Evolutionary conservation across 2,329 filamentous ascomycete genomes (phyloP).

Genomic region (Fusarium staphyleae): DNA sequence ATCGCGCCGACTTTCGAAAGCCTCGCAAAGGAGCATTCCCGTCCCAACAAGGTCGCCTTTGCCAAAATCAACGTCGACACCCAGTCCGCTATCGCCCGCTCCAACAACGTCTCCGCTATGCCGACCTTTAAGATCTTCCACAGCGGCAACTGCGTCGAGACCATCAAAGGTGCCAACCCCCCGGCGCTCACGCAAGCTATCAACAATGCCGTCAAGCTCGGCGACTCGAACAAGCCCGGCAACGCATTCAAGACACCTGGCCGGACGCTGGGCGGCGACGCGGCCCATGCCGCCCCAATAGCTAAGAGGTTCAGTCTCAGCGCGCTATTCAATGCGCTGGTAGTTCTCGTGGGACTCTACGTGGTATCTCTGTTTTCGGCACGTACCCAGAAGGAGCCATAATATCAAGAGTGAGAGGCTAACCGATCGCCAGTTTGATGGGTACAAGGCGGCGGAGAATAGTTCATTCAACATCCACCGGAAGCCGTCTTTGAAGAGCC

Average conservation of each 20-base stretch:
- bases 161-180: constrained; percentile 82
- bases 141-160: constrained; percentile 74
- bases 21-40: constrained; percentile 79
- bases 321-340: constrained; percentile 56
- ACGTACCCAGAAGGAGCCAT: constrained; percentile 42
- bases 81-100: constrained; percentile 77
- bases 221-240: constrained; percentile 51
- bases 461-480: constrained; percentile 65
- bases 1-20: constrained; percentile 90
- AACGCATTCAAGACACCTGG: constrained; percentile 62
- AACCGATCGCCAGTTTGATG: constrained; percentile 59
- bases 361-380: constrained; percentile 67
- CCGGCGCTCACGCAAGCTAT: constrained; percentile 78
- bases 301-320: constrained; percentile 47
- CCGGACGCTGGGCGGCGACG: constrained; percentile 61
- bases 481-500: constrained; percentile 36
- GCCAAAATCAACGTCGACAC: constrained; percentile 90
- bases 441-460: constrained; percentile 66
- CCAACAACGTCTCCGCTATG: constrained; percentile 84
- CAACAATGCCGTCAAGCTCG: constrained; percentile 69
- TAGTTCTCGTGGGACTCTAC: constrained; percentile 67
- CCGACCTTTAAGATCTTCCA: constrained; percentile 95
- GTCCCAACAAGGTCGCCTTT: constrained; percentile 85
- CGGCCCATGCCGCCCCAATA: constrained; percentile 27
- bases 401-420: constrained; percentile 16